Evolutionary conservation across 73 alveolate species (phyloP).

Genomic region (Tetrahymena borealis): DNA sequence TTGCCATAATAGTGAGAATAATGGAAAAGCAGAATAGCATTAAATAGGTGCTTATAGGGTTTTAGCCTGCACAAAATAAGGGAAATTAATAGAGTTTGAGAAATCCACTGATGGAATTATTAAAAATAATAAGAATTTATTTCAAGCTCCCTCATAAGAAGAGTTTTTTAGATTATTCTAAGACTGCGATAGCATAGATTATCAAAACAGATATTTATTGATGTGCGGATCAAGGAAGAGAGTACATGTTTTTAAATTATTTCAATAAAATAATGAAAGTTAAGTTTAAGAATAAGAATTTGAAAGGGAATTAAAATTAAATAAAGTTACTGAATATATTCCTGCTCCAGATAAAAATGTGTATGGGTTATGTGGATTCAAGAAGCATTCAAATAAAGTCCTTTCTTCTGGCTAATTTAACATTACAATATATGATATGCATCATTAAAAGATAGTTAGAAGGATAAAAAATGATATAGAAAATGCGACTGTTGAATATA

Average conservation of each 20-base stretch:
- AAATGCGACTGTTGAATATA: neutral
- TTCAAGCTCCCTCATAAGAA: neutral
- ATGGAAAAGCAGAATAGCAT: neutral
- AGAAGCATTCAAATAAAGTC: neutral
- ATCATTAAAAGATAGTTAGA: neutral
- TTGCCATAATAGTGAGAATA: neutral
- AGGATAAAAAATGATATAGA: neutral
- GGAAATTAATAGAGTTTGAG: neutral
- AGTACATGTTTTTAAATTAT: neutral
- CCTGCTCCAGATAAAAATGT: neutral
- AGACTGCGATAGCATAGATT: neutral
- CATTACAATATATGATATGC: neutral
- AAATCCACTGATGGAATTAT: neutral
- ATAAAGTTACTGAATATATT: neutral
- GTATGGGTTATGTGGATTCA: neutral
- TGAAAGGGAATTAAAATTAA: neutral
- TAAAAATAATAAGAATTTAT: neutral
- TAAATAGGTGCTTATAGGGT: neutral
- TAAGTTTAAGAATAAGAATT: neutral
- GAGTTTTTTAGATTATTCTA: neutral
- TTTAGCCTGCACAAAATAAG: neutral
- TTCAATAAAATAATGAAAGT: neutral
- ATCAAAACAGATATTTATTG: neutral
- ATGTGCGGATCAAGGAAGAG: neutral
- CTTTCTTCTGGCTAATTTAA: neutral